Evolutionary conservation across 306 rosid genomes (phyloP), one percentile per base, ranked within the genome.

Genomic region (Hippophae tibetana): DNA sequence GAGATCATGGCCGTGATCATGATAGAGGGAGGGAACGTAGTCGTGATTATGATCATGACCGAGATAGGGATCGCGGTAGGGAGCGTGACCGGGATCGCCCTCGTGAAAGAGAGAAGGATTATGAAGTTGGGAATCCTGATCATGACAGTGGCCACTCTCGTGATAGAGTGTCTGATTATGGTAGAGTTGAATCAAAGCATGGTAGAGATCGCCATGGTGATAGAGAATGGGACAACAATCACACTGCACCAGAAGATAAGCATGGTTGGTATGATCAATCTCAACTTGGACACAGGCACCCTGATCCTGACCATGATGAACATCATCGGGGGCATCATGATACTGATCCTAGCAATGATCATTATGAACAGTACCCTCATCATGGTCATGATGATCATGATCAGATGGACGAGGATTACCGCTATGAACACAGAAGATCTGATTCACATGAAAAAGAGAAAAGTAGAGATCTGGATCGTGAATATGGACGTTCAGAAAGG

Each of bases 101-200:
- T 27, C 86, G 81, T 23, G 85, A 92, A 38, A 85, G 86, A 54
- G 98, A 84, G 18, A 84, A 81, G 69, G 97, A 88, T 72, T 74
- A 80, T 41, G 99, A 85, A 64, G 83, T 56, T 56, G 93, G 82
- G 61, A 84, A 78, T 6, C 69, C 45, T 23, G 82, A 70, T 18
- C 78, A 66, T 50, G 90, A 83, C 42, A 81, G 79, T 1, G 87
- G 93, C 43, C 89, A 69, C 51, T 93, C 97, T 1, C 87, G 69
- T 54, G 97, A 87, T 60, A 74, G 69, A 76, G 95, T 82, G 52
- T 3, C 76, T 55, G 89, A 83, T 57, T 87, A 74, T 68, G 94
- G 79, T 68, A 90, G 74, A 25, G 67, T 69, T 61, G 90, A 90
- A 62, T 64, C 88, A 57, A 90, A 90, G 69, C 83, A 75, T 58